Base-by-base conservation (phyloP, 2,329 filamentous ascomycete species). In the Fusarium austroafricanum region DNA sequence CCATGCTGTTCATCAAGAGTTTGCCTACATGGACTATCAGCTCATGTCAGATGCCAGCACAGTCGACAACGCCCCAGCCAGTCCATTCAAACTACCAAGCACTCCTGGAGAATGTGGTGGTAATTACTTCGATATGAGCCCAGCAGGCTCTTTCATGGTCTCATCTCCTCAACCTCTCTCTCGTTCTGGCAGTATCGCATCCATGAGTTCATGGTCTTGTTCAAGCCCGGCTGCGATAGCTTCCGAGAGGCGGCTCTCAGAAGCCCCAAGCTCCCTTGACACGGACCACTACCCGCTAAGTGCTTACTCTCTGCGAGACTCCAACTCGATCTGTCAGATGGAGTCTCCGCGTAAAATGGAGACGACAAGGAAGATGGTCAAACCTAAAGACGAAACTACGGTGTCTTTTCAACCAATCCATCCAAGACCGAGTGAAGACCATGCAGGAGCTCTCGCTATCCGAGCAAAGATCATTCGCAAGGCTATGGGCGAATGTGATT, bases 401-500 rank as follows among this genome's bases (percentile, higher is more conserved):
- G 80, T 80, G 15, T 77, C 82, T 83, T 26, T 37, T 23, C 76
- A 76, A 31, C 78, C 80, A 83, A 60, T 73, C 73, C 28, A 29
- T 49, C 68, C 74, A 29, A 63, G 69, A 3, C 58, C 72, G 12
- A 68, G 73, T 9, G 75, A 75, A 54, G 65, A 68, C 11, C 42
- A 66, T 5, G 67, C 59, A 10, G 76, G 75, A 67, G 43, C 69
- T 6, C 72, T 78, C 11, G 56, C 70, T 8, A 59, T 61, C 2
- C 65, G 65, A 7, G 71, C 79, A 7, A 76, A 76, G 21, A 75
- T 79, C 9, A 77, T 79, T n/a, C 74, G 74, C 73, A 75, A 76
- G 26, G 76, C 76, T 63, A 81, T 75, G 74, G 82, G 74, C 75
- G 78, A 80, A 57, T 86, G 84, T 61, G 75, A 80, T 17, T 80